These are phyloP conservation scores for Citrus trifoliata DNA, from an alignment of 345 rosid genomes.

Conservation along the genomic window DNA sequence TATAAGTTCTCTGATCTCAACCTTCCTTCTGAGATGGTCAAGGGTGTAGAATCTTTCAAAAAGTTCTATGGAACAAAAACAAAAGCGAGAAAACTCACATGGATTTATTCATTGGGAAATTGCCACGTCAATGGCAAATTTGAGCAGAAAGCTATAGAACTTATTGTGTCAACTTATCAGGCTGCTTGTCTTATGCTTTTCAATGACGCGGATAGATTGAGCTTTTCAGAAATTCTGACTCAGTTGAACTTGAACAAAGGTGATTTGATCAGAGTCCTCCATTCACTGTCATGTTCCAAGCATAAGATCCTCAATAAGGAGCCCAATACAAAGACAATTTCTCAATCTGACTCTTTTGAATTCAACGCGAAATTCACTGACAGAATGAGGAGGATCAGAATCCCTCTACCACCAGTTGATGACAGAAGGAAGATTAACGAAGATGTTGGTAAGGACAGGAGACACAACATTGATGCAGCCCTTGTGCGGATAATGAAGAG, in stretches of 20 bases:
- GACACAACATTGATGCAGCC: constrained; percentile 40
- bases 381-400: constrained; percentile 69
- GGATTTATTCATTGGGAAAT: constrained; percentile 68
- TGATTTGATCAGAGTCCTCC: constrained; percentile 39
- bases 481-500: constrained; percentile 48
- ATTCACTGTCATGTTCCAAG: constrained; percentile 40
- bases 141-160: constrained; percentile 49
- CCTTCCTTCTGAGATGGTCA: constrained; percentile 68
- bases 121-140: constrained; percentile 62
- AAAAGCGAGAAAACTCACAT: constrained; percentile 56
- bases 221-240: constrained; percentile 56
- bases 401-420: constrained; percentile 62
- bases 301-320: constrained; percentile 39
- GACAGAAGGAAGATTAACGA: constrained; percentile 56
- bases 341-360: constrained; percentile 40
- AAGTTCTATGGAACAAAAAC: constrained; percentile 54
- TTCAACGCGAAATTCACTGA: constrained; percentile 55
- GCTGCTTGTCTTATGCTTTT: constrained; percentile 57
- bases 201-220: constrained; percentile 48
- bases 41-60: constrained; percentile 57
- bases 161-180: constrained; percentile 69
- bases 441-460: constrained; percentile 58
- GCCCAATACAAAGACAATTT: constrained; percentile 29
- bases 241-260: constrained; percentile 29
- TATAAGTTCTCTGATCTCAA: constrained; percentile 62